phyloP scores from a whole-genome alignment of 2,329 filamentous ascomycete species.

The Fusarium tuaranense region DNA sequence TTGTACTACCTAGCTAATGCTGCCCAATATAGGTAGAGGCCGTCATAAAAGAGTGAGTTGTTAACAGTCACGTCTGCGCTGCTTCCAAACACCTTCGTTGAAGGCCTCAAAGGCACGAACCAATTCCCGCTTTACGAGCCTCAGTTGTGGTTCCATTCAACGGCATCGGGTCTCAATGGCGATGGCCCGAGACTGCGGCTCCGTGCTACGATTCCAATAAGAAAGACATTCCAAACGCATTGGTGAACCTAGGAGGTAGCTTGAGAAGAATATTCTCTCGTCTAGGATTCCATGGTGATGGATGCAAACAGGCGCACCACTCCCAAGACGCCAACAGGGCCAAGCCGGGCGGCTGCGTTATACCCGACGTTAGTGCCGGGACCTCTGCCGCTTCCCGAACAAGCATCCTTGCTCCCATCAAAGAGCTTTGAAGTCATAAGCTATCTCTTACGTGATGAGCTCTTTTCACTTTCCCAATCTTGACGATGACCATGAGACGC shows the following conservation, averaged over 20 bases:
- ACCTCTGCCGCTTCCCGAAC: neutral
- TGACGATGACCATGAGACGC: neutral
- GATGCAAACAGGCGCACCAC: neutral
- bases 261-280: neutral
- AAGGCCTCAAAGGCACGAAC: constrained; percentile 1
- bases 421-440: neutral
- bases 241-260: neutral
- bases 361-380: constrained; percentile 2
- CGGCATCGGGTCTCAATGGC: neutral
- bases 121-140: neutral
- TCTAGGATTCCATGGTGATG: neutral
- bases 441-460: neutral
- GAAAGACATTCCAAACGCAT: neutral
- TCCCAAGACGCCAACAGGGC: neutral
- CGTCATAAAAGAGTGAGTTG: too few relatives aligned
- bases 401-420: neutral
- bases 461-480: neutral
- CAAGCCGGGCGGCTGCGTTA: constrained; percentile 1
- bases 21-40: constrained; percentile 54
- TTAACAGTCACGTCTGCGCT: constrained; percentile 62
- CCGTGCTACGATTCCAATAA: neutral
- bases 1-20: constrained; percentile 69
- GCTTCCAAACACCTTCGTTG: neutral
- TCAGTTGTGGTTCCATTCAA: neutral
- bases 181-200: neutral